Percentiles rank a stretch among this genome's conserved stretches.
These are phyloP conservation scores for Paraconiothyrium sp. DNA, from an alignment of 2,329 filamentous ascomycete genomes.

Conservation along the genomic window DNA sequence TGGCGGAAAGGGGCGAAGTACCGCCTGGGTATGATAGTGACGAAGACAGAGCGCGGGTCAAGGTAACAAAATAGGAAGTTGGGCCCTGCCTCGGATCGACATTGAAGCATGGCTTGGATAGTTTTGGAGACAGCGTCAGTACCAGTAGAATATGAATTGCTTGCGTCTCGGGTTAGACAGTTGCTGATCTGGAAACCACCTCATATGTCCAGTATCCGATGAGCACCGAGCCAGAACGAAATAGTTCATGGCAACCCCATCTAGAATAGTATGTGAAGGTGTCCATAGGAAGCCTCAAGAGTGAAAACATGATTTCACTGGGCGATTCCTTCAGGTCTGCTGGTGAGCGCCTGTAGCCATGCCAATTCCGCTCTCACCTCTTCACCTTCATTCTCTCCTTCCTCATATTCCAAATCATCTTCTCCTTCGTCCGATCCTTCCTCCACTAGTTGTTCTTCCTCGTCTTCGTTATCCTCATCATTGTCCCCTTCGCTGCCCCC, in stretches of 20 bases:
- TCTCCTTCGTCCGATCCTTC: neutral
- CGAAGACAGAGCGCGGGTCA: neutral
- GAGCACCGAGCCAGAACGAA: too few relatives aligned
- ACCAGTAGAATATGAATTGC: neutral
- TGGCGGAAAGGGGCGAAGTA: conserved; percentile 15
- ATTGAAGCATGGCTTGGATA: neutral
- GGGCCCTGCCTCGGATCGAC: too few relatives aligned
- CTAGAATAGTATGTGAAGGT: too few relatives aligned
- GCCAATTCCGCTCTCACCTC: neutral
- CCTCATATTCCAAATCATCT: neutral
- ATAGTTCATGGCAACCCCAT: too few relatives aligned
- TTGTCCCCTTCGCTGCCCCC: too few relatives aligned
- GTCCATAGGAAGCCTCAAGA: too few relatives aligned
- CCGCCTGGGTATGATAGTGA: conserved; percentile 2
- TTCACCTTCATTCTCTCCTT: neutral
- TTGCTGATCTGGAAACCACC: too few relatives aligned
- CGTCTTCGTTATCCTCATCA: too few relatives aligned
- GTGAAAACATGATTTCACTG: neutral
- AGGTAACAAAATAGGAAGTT: neutral
- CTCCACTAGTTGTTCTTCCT: neutral
- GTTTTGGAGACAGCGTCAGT: neutral
- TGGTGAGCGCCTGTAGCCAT: neutral
- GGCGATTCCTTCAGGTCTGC: neutral
- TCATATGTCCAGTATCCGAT: too few relatives aligned
- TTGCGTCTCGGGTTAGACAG: neutral